Base-by-base conservation (phyloP, 148 eudicot species). In the Camellia lanceoleosa region DNA sequence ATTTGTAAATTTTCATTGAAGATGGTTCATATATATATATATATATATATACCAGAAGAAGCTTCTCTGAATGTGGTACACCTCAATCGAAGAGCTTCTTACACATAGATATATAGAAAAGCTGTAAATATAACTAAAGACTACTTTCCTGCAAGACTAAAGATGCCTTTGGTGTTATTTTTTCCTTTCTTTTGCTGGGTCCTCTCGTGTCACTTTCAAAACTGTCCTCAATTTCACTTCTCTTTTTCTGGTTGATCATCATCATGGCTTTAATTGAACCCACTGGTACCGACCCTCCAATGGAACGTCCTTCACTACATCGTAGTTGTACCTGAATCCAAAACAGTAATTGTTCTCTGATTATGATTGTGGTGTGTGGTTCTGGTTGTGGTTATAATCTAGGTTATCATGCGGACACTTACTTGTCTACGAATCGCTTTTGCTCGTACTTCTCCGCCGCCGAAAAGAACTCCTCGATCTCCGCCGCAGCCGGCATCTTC, bases 221-320 rank as follows among this genome's bases (percentile, higher is more conserved):
- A 20, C 5, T 68, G 51, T 66, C 8, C 49, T 6, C 64, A 11
- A 11, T 15, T 14, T n/a, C 42, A 65, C 80, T 69, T 61, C 20
- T 19, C 56, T n/a, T 19, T 41, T 3, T 8, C 16, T 11, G n/a
- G 19, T 15, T 49, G 30, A 30, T 77, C 64, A 52, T 68, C 44
- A 16, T 83, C 74, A 83, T 74, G 71, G 86, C 85, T 75, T 77
- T 46, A 87, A 58, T 72, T 83, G 82, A 79, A 86, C 85, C 90
- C 90, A 88, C 78, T 85, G 85, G 82, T 88, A 88, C 78, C 86
- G 80, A 5, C 90, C 90, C 59, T 83, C 87, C 86, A 83, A 15
- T 63, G 90, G 88, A 55, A 79, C 85, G 75, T 86, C 90, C 80
- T 80, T 88, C 80, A 64, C 83, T 7, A 86, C 60, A 61, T 88